phyloP scores from a whole-genome alignment of 345 rosid genomes.

The Geranium rotundifolium region DNA sequence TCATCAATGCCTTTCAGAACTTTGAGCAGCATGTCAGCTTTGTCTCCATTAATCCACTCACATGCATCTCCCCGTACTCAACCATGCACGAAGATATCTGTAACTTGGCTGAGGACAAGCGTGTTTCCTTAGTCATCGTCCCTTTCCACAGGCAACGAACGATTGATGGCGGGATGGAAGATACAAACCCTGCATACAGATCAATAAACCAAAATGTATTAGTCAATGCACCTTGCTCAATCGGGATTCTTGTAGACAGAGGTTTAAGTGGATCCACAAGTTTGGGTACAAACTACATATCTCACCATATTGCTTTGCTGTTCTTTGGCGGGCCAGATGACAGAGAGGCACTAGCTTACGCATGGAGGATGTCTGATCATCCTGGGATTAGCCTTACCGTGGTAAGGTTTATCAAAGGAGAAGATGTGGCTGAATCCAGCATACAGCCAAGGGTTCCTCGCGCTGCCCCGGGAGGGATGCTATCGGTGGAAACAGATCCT shows the following conservation, averaged over 20 bases:
- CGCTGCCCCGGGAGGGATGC: slow-evolving; percentile 1
- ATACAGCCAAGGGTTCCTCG: not conserved
- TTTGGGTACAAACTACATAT: slow-evolving; percentile 32
- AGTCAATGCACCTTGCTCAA: slow-evolving; percentile 68
- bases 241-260: slow-evolving; percentile 83
- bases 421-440: slow-evolving; percentile 19
- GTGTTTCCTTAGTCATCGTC: slow-evolving; percentile 57
- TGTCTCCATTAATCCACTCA: slow-evolving; percentile 70
- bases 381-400: slow-evolving; percentile 53
- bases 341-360: slow-evolving; percentile 74
- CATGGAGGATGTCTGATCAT: slow-evolving; percentile 73
- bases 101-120: slow-evolving; percentile 78
- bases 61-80: slow-evolving; percentile 85
- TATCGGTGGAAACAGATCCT: slow-evolving; percentile 19
- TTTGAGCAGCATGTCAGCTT: slow-evolving; percentile 53
- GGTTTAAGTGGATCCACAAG: slow-evolving; percentile 56
- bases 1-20: slow-evolving; percentile 75
- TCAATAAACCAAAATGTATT: slow-evolving; percentile 70
- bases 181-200: slow-evolving; percentile 70
- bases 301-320: slow-evolving; percentile 63
- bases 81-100: slow-evolving; percentile 95
- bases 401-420: slow-evolving; percentile 39
- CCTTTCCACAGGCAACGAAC: slow-evolving; percentile 95
- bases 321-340: slow-evolving; percentile 86
- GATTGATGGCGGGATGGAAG: slow-evolving; percentile 95